phyloP scores from a whole-genome alignment of 257 asterid genomes.

The Solanum lignicaule region DNA sequence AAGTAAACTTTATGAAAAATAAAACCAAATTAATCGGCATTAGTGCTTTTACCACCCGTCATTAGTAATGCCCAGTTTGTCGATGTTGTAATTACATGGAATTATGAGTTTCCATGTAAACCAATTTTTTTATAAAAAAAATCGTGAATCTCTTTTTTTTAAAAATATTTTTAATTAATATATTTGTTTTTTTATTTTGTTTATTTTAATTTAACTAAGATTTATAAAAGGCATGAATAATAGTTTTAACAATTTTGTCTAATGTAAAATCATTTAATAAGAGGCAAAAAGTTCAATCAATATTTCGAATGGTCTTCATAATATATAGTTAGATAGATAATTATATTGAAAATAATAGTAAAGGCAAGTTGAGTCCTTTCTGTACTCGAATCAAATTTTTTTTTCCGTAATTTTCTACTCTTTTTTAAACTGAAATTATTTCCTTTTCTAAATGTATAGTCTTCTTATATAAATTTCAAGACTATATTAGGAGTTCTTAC shows the following conservation, averaged over 20 bases:
- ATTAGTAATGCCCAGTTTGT: neutral
- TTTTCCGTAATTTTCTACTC: neutral
- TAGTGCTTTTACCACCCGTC: neutral
- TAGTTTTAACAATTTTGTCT: neutral
- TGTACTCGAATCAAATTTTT: neutral
- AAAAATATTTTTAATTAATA: too few species aligned
- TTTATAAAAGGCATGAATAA: neutral
- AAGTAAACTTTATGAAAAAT: too few species aligned
- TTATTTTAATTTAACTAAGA: neutral
- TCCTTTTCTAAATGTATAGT: neutral
- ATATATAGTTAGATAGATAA: neutral
- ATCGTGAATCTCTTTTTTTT: accelerated
- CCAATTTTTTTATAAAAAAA: neutral
- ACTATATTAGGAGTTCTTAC: neutral
- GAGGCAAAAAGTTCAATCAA: too few species aligned
- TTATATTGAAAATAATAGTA: neutral
- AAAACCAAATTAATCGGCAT: neutral
- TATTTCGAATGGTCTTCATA: neutral
- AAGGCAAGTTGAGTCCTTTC: neutral
- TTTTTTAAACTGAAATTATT: neutral
- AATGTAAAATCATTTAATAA: too few species aligned
- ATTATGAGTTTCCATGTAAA: neutral
- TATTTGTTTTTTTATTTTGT: too few species aligned
- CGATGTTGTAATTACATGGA: neutral
- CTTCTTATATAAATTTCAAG: neutral